Conservation (phyloP, 345 rosid species). For the Populus ilicifolia region DNA sequence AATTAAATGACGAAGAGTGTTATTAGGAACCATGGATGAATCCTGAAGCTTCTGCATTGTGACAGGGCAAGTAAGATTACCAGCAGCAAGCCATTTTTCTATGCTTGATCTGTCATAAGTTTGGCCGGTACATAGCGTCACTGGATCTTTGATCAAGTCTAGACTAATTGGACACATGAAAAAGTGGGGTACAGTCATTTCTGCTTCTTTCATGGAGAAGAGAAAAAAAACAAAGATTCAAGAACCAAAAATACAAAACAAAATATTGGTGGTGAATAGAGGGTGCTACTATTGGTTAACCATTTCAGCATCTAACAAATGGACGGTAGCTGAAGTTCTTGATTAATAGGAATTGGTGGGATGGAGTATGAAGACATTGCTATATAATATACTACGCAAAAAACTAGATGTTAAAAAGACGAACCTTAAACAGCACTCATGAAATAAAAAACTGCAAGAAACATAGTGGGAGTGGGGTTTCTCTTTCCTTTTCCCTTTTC, state of each 20-base stretch:
- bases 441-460: neutral
- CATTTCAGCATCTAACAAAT: slow-evolving; percentile 5
- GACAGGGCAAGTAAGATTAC: slow-evolving; percentile 65
- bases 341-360: neutral
- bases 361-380: neutral
- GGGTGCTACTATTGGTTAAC: neutral
- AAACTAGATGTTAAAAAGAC: neutral
- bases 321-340: neutral
- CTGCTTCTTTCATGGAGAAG: slow-evolving; percentile 24
- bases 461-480: slow-evolving; percentile 1
- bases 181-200: slow-evolving; percentile 44
- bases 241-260: neutral
- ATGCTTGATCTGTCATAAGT: slow-evolving; percentile 69
- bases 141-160: slow-evolving; percentile 64
- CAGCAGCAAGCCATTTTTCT: slow-evolving; percentile 56
- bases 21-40: slow-evolving; percentile 55
- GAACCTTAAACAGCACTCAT: slow-evolving; percentile 2
- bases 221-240: neutral
- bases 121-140: slow-evolving; percentile 65
- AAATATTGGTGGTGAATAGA: neutral
- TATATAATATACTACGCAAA: neutral
- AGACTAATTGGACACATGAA: slow-evolving; percentile 69
- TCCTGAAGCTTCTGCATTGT: slow-evolving; percentile 73
- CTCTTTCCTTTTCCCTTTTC: neutral
- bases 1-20: slow-evolving; percentile 58